Percentiles rank a stretch among this genome's conserved stretches.
Conservation (phyloP, 208 protist species). For the Trypanosoma vivax region DNA sequence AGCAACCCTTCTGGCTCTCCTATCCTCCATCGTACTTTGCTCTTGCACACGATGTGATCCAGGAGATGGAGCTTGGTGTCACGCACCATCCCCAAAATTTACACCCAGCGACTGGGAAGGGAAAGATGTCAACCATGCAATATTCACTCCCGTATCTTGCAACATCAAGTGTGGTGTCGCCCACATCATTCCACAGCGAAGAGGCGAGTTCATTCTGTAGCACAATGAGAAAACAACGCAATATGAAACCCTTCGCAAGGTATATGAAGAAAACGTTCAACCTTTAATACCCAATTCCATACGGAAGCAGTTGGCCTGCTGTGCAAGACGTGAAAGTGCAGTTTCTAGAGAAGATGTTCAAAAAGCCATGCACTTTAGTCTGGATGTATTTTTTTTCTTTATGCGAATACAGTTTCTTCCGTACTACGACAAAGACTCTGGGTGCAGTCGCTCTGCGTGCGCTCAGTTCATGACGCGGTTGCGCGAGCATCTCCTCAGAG, state of each 20-base stretch:
- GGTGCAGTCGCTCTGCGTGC: constrained; percentile 13
- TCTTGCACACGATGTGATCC: constrained; percentile 14
- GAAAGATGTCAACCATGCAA: not conserved
- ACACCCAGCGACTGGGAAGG: not conserved
- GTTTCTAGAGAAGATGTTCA: constrained; percentile 2
- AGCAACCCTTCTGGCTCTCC: constrained; percentile 12
- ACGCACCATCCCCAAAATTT: not conserved
- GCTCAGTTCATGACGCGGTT: constrained; percentile 13
- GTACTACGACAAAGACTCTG: constrained; percentile 5
- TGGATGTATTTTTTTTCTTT: constrained; percentile 23
- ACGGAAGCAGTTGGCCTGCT: constrained; percentile 7
- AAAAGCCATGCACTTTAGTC: constrained; percentile 8
- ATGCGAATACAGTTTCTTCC: constrained; percentile 19
- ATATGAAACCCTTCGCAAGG: constrained; percentile 7
- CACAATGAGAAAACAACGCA: not conserved
- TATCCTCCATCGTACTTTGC: constrained; percentile 11
- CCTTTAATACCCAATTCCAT: constrained; percentile 7
- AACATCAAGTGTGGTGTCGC: too few relatives aligned
- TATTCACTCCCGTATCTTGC: too few relatives aligned
- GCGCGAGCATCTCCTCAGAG: constrained; percentile 12
- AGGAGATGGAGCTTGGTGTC: constrained; percentile 11
- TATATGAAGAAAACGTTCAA: constrained; percentile 6
- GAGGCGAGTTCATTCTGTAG: not conserved
- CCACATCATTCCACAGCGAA: too few relatives aligned
- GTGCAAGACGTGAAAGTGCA: constrained; percentile 1